Evolutionary conservation across 768 basidiomycete genomes (phyloP), one percentile per base, ranked within the genome.

Genomic region (Pisolithus marmoratus): DNA sequence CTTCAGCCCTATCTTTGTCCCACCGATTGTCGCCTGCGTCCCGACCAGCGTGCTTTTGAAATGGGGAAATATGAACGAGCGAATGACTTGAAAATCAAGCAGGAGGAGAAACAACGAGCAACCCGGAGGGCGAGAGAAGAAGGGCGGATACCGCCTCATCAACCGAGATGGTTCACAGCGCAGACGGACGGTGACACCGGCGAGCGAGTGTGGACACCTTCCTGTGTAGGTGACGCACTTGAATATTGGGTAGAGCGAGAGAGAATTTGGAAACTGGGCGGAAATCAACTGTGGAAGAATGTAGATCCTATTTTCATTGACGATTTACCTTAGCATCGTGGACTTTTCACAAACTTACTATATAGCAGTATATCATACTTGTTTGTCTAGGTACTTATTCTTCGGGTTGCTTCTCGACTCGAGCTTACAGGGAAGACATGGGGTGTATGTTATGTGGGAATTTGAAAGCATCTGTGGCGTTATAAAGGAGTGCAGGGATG

Each of bases 11-110:
- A 80, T 65, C 58, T 98, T 2, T 84, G 85, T 26, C 90, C 91
- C 2, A 97, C 94, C 3, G 94, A 98, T 68, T 97, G 94, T 63
- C 81, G 95, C 4, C 69, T 96, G 24, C 81, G 94, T 0, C 93
- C 93, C 0, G 94, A 98, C 64, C 94, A 96, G 65, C 79, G 94
- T 24, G 93, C 94, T 23, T 97, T 98, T 66, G 94, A 98, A 74
- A 63, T 84, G 58, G 94, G 92, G 40, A 75, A 79, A 62, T 94
- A 92, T 60, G 92, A 89, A 60, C 75, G 80, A 44, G 92, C 88
- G 53, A 96, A 90, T 65, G 80, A 75, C 52, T 73, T 89, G 62
- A 97, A 92, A 74, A 72, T 75, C 38, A 72, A 71, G 60, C 90
- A 92, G 64, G 94, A 97, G 64, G 92, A 94, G 57, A 79, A 75